Evolutionary conservation across 495 filamentous ascomycete genomes (phyloP).

Genomic region (Penicillium pancosmium): DNA sequence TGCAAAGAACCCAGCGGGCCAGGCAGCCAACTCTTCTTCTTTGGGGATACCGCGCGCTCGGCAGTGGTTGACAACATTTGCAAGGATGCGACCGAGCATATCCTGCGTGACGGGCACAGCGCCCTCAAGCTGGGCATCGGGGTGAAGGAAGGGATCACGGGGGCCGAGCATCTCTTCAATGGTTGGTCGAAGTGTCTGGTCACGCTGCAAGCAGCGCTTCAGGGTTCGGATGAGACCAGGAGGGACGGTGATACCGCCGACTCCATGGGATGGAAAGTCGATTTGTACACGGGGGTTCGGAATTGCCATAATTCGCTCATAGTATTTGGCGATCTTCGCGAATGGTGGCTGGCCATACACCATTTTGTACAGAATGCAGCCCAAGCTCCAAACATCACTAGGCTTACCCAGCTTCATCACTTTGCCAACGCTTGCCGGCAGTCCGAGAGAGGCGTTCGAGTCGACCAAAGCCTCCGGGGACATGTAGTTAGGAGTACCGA

Average conservation of each 20-base stretch:
- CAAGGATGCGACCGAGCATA: conserved; percentile 72
- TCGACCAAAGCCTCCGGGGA: conserved; percentile 91
- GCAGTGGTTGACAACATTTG: conserved; percentile 76
- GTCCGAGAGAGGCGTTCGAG: conserved; percentile 67
- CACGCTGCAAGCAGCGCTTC: conserved; percentile 76
- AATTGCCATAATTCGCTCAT: conserved; percentile 76
- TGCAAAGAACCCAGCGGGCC: conserved; percentile 68
- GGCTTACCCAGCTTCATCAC: conserved; percentile 96
- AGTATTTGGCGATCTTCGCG: conserved; percentile 83
- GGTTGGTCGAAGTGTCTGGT: conserved; percentile 75
- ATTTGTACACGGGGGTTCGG: conserved; percentile 84
- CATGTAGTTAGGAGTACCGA: conserved; percentile 99
- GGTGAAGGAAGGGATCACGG: conserved; percentile 80
- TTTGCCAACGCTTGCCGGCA: conserved; percentile 63
- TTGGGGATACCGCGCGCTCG: conserved; percentile 65
- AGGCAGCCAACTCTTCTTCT: conserved; percentile 69
- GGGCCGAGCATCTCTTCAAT: conserved; percentile 72
- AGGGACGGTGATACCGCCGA: conserved; percentile 75
- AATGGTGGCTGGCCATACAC: conserved; percentile 92
- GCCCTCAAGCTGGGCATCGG: conserved; percentile 62
- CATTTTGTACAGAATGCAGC: conserved; percentile 98
- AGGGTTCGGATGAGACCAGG: conserved; percentile 70
- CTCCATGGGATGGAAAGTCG: conserved; percentile 73
- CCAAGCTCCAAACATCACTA: conserved; percentile 93
- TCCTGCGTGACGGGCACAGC: conserved; percentile 76